Evolutionary conservation across 1,284 basidiomycete genomes (phyloP), one percentile per base, ranked within the genome.

Genomic region (Heliocybe sulcata): DNA sequence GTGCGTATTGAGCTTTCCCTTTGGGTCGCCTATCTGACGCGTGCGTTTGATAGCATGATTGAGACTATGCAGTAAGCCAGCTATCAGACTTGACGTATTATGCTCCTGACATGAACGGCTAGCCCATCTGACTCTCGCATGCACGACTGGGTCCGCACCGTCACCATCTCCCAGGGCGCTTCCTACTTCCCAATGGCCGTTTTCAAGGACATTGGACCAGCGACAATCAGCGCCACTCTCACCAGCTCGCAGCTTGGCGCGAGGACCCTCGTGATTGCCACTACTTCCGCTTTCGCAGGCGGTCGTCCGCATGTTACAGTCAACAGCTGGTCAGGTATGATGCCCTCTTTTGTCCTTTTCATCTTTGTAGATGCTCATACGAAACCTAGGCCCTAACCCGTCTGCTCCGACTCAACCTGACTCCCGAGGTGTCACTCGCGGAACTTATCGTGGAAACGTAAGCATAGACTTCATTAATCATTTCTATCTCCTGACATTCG

Each of bases 231-330:
- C 56, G 77, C 73, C 71, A 71, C 66, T 11, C 73, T 74, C 12
- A 66, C 70, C 1, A 72, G 73, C 2, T 71, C 70, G 16, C 73
- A 77, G 60, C 75, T 58, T 69, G 76, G 76, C 45, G 73, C 73
- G 19, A 68, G 75, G 16, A 79, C 75, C 6, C 62, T 77, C 20
- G 69, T 72, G 9, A 77, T 79, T 47, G 68, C 73, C 25, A 77
- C 75, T 3, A 77, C 75, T 8, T 65, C 66, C 35, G 68, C 74
- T 9, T 79, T 77, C 57, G 75, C 73, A 14, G 74, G 75, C 27
- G 75, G 74, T 4, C 64, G 76, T 20, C 76, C 76, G 3, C 67
- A 68, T 50, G 67, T 77, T 35, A 71, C 63, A 1, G 74, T 77
- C 26, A 77, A 76, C 59, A 66, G 61, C 19, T 77, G 67, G 62